phyloP scores from a whole-genome alignment of 1,284 basidiomycete species.

The Ustilago esculenta region DNA sequence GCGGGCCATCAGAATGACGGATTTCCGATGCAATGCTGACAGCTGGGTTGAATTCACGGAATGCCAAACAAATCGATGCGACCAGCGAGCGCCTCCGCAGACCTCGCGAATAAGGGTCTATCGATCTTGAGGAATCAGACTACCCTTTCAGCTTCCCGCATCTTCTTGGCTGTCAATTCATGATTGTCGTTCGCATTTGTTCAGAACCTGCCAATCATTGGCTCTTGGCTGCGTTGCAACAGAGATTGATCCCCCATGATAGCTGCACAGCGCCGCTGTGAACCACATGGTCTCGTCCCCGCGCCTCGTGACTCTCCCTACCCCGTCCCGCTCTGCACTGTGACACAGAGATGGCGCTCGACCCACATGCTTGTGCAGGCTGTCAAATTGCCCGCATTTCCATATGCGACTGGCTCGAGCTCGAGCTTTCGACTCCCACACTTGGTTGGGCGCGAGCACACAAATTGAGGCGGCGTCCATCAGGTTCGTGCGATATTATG shows the following conservation, averaged over 20 bases:
- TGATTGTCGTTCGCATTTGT: neutral
- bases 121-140: conserved; percentile 3
- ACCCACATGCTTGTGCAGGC: conserved; percentile 1
- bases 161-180: conserved; percentile 2
- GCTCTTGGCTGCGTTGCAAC: no score
- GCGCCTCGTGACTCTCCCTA: no score
- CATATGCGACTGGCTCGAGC: no score
- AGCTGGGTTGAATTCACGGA: no score
- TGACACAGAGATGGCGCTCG: no score
- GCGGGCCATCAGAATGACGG: no score
- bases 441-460: neutral
- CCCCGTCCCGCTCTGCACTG: no score
- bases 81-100: no score
- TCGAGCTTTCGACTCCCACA: neutral
- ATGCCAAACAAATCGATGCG: conserved; percentile 4
- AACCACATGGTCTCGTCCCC: neutral
- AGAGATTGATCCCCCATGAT: no score
- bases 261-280: neutral
- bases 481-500: conserved; percentile 1
- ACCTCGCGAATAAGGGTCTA: no score
- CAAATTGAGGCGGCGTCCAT: no score
- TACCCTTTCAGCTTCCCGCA: neutral
- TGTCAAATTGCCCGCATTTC: no score
- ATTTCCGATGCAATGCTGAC: conserved; percentile 11
- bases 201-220: conserved; percentile 1